Base-by-base conservation (phyloP, 2,329 filamentous ascomycete genomes). In the Uncinocarpus reesii region DNA sequence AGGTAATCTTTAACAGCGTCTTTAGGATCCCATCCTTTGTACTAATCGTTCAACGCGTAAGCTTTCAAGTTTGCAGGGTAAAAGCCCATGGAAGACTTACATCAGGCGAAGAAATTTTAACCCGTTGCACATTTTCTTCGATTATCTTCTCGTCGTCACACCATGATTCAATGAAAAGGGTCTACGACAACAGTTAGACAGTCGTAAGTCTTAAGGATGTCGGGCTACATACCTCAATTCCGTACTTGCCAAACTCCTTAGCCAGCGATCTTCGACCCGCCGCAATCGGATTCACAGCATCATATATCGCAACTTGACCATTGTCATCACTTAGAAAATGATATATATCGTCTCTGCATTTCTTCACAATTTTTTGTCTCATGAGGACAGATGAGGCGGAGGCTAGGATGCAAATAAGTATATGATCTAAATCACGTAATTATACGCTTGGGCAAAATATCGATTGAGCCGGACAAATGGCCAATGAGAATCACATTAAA, bases 71-170 rank as follows among this genome's bases (percentile, higher is more conserved):
- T 24, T 7, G 2, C 18, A 26, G 11, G 7, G 36, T 47, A 35
- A 24, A 28, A 35, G 18, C 47, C 20, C 24, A 23, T 13, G 5
- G 21, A 26, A n/a, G 32, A 65, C 80, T 67, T 70, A 88, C 84
- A 67, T 98, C 92, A 4, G 92, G 93, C 0, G 90, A 96, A 2
- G 86, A 93, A 48, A 98, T 98, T 68, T 98, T 98, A 62, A 98
- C 92, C 55, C 87, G 92, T 49, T 90, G 83, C 42, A 95, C 92
- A 63, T 98, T 98, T 65, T 98, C 92, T 58, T 90, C 85, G 31
- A 98, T 84, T 51, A 98, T 95, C 40, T 81, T 80, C 60, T 94
- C 84, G 60, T 98, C 89, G 49, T 93, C 86, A 55, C 95, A 95
- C 62, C 81, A 89, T 1, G 89, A 96, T 67, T 98, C 92, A 46